phyloP scores from a whole-genome alignment of 345 rosid species.

The Abelmoschus esculentus region DNA sequence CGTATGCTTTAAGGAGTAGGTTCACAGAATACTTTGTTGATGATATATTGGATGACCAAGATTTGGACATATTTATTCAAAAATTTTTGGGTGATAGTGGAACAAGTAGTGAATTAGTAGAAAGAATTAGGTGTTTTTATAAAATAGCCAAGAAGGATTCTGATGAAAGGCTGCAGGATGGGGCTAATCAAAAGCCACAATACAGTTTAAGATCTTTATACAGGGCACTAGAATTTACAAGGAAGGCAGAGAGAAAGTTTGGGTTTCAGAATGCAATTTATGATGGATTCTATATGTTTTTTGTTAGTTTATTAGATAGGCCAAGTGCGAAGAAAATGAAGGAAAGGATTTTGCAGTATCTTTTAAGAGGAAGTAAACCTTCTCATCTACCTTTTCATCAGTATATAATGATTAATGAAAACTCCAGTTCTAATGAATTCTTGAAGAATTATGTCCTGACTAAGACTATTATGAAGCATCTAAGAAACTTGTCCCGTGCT shows the following conservation, averaged over 20 bases:
- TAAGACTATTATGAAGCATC: constrained; percentile 63
- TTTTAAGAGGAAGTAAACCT: constrained; percentile 46
- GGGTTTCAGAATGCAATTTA: constrained; percentile 62
- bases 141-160: constrained; percentile 67
- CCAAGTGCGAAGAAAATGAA: constrained; percentile 72
- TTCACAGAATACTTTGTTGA: constrained; percentile 88
- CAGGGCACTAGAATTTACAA: constrained; percentile 77
- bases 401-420: constrained; percentile 31
- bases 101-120: constrained; percentile 42
- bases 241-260: constrained; percentile 49
- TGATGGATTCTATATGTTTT: constrained; percentile 89
- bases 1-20: constrained; percentile 63
- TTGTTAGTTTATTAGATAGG: constrained; percentile 73
- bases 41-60: constrained; percentile 65
- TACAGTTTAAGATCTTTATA: constrained; percentile 92
- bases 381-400: constrained; percentile 28
- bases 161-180: constrained; percentile 90
- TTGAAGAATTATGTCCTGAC: constrained; percentile 60
- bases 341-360: constrained; percentile 35
- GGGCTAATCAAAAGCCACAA: constrained; percentile 96
- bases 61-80: constrained; percentile 63
- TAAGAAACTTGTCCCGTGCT: constrained; percentile 73
- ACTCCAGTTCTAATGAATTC: constrained; percentile 32
- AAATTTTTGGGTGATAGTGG: constrained; percentile 53
- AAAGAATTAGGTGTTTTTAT: constrained; percentile 58